A percentile compares a stretch with the other conserved stretches of the same genome.
Evolutionary conservation across 2,329 filamentous ascomycete species (phyloP).

Genomic region (Claviceps capensis): DNA sequence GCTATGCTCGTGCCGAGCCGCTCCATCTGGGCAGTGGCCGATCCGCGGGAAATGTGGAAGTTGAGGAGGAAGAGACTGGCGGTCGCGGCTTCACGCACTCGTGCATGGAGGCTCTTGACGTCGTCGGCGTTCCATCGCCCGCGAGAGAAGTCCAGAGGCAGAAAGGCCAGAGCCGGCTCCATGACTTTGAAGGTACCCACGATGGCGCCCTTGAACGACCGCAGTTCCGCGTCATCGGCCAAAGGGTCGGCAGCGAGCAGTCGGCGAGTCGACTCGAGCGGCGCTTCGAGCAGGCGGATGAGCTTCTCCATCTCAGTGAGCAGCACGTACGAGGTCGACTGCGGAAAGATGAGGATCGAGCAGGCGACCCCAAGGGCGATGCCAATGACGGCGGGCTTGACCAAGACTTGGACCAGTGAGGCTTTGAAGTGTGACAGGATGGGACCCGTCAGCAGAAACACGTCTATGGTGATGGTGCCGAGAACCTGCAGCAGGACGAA

Average conservation of each 20-base stretch:
- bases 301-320: slow-evolving; percentile 20
- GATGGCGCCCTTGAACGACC: slow-evolving; percentile 13
- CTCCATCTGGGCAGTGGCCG: slow-evolving; percentile 11
- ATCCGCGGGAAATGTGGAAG: slow-evolving; percentile 24
- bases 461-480: slow-evolving; percentile 30
- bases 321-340: slow-evolving; percentile 32
- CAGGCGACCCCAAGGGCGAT: slow-evolving; percentile 30
- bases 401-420: slow-evolving; percentile 22
- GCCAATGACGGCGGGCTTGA: slow-evolving; percentile 32
- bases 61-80: slow-evolving; percentile 24
- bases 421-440: slow-evolving; percentile 26
- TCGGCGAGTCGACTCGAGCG: slow-evolving; percentile 17
- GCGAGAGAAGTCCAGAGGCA: slow-evolving; percentile 32
- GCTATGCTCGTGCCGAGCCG: slow-evolving; percentile 1
- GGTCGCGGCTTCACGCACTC: slow-evolving; percentile 21
- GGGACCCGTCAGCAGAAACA: slow-evolving; percentile 30
- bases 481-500: slow-evolving; percentile 30
- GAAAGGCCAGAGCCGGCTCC: slow-evolving; percentile 26
- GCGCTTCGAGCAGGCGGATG: slow-evolving; percentile 16
- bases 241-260: slow-evolving; percentile 10
- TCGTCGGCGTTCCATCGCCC: slow-evolving; percentile 32
- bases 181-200: slow-evolving; percentile 24
- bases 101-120: slow-evolving; percentile 22
- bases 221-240: slow-evolving; percentile 16
- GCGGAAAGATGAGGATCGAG: slow-evolving; percentile 32